Conservation (phyloP, 345 rosid genomes). For the Citrus trifoliata region DNA sequence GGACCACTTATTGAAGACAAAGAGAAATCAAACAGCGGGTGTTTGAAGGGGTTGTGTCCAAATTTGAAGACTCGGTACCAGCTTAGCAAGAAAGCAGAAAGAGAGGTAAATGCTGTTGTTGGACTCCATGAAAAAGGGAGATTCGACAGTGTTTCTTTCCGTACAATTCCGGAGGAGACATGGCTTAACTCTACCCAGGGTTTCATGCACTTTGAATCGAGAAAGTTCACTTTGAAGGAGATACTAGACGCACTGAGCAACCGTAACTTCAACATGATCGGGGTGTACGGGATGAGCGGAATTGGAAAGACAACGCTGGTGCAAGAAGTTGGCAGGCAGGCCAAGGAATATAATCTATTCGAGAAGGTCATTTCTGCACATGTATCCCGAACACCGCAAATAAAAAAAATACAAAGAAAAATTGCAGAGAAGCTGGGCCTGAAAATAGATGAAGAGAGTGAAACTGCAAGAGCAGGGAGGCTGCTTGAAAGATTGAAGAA, state of each 20-base stretch:
- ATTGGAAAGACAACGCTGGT: too few species aligned
- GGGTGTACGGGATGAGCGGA: not conserved
- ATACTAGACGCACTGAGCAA: too few species aligned
- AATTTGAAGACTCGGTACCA: not conserved
- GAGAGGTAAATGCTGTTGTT: not conserved
- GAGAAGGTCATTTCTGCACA: too few species aligned
- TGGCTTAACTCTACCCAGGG: not conserved
- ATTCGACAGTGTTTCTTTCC: not conserved
- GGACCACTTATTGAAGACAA: not conserved
- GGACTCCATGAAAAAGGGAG: not conserved
- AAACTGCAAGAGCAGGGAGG: too few species aligned
- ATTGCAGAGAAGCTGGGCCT: too few species aligned
- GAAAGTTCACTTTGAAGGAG: not conserved
- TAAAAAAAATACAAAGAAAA: too few species aligned
- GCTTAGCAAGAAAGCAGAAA: conserved; percentile 13
- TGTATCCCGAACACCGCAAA: too few species aligned
- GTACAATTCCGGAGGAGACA: not conserved
- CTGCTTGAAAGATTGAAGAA: not conserved
- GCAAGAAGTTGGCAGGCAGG: too few species aligned
- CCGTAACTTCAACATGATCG: not conserved
- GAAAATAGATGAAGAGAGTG: too few species aligned
- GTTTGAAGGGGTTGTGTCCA: not conserved
- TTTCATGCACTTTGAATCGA: conserved; percentile 19
- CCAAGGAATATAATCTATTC: too few species aligned
- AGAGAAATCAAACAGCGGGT: not conserved